Evolutionary conservation across 83 land plant species (phyloP), one percentile per base, ranked within the genome.

Genomic region (Picea engelmannii): DNA sequence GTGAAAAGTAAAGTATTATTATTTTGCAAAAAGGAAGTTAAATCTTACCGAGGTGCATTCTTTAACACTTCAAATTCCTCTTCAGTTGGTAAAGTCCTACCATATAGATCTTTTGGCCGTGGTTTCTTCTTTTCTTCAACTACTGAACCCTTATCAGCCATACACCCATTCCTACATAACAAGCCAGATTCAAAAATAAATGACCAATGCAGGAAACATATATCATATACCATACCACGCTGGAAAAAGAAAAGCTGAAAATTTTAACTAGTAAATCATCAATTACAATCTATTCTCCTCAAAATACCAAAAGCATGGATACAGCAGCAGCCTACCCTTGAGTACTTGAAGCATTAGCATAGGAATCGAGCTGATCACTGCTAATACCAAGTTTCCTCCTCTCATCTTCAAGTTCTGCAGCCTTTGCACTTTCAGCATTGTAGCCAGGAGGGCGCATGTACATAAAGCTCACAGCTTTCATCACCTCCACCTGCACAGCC

Each of bases 401-500:
- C 84, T 95, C 95, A 79, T 94, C 99, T 25, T 87, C 94, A 82
- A 93, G 80, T 75, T 97, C 99, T 9, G 99, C 99, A 62, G 98
- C 98, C 81, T 95, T 93, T 55, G 99, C 99, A 90, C 98, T 95
- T 83, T 97, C 98, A 4, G 99, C 92, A 89, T 97, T 91, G 65
- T 92, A 97, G 71, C 99, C 99, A 58, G 99, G 99, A 21, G 99
- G 99, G 2, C 98, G 89, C 65, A 94, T 92, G 80, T 97, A 97
- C 99, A 97, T 95, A 74, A 97, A 97, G 42, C 99, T 94, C 82
- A 97, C 94, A 3, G 99, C 98, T 81, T 94, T 85, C 94, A 95
- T 95, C 68, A 86, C 86, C 87, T 97, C 99, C 70, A 95, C 80
- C 99, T 96, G 83, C 66, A 83, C 35, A 10, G 11, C n/a, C 52